Conservation (phyloP, 306 rosid species). For the Dryas octopetala region DNA sequence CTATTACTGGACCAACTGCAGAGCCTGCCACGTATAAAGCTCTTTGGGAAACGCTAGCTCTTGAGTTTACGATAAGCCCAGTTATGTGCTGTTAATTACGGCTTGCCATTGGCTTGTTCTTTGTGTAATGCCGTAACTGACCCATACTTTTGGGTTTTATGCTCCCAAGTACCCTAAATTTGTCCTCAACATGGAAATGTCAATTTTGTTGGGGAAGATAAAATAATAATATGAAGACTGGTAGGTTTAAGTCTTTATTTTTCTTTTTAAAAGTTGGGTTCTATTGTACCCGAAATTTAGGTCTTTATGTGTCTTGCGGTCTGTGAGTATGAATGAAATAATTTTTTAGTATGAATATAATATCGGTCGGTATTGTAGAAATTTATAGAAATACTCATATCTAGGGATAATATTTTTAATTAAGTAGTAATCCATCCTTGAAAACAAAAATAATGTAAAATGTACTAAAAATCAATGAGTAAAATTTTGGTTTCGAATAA, state of each 20-base stretch:
- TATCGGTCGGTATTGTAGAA: no score
- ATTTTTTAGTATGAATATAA: no score
- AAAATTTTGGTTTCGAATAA: no score
- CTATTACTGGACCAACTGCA: constrained; percentile 5
- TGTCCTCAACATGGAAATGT: neutral
- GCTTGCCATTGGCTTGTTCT: constrained; percentile 16
- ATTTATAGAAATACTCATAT: no score
- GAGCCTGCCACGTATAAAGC: constrained; percentile 47
- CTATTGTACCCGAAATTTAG: no score
- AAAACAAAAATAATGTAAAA: no score
- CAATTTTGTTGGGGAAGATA: no score
- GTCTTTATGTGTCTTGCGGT: no score
- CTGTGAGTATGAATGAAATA: no score
- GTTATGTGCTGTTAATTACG: constrained; percentile 6
- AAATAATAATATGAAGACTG: neutral
- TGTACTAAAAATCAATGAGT: no score
- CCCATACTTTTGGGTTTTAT: constrained; percentile 5
- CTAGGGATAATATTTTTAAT: no score
- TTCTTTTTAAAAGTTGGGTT: neutral
- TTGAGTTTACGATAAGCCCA: constrained; percentile 47
- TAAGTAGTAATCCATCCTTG: no score
- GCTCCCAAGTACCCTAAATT: neutral
- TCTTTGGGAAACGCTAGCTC: constrained; percentile 21
- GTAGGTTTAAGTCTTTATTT: neutral
- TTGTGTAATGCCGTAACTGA: neutral